Base-by-base conservation (phyloP, 2,329 filamentous ascomycete species). In the Lecanicillium sp. region DNA sequence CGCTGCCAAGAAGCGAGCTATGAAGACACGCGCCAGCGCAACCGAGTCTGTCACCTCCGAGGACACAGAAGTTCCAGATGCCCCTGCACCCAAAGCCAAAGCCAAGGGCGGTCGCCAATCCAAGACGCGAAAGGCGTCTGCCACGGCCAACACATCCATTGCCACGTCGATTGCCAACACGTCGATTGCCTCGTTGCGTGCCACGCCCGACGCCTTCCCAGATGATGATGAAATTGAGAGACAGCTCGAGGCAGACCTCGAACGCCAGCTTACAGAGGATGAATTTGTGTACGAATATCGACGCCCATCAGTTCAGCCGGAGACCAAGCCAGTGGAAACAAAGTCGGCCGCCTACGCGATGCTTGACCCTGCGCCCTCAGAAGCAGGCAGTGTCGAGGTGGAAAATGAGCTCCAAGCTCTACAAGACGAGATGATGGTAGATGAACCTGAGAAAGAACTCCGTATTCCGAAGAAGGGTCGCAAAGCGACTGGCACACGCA, bases 161-260 rank as follows among this genome's bases (percentile, higher is more conserved):
- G 63, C 70, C n/a, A n/a, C n/a, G n/a, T n/a, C n/a, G n/a, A n/a
- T n/a, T 27, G 76, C 78, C 1, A 75, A 75, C 14, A 65, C 70
- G 19, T 77, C 78, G 1, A 73, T 72, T 27, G 66, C 69, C 4
- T 67, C 67, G 2, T 50, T 68, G 4, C 60, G 61, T 29, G 60
- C 58, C 3, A 62, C 67, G 5, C 58, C 69, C n/a, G 65, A 66
- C 14, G 63, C 64, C 4, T 64, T 77, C 10, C 74, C 76, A 0
- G 72, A 79, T 47, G 81, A 87, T 51, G 77, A 81, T 2, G 83
- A 86, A 53, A 75, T 87, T 30, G 81, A 87, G 44, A 75, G 76
- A 19, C 79, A 79, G 41, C 68, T 87, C 1, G 77, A 85, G 57
- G 80, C 77, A 2, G 84, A 85, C 49, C 71, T 87, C 9, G 78